phyloP scores from a whole-genome alignment of 306 rosid species.

The Notholithocarpus densiflorus region DNA sequence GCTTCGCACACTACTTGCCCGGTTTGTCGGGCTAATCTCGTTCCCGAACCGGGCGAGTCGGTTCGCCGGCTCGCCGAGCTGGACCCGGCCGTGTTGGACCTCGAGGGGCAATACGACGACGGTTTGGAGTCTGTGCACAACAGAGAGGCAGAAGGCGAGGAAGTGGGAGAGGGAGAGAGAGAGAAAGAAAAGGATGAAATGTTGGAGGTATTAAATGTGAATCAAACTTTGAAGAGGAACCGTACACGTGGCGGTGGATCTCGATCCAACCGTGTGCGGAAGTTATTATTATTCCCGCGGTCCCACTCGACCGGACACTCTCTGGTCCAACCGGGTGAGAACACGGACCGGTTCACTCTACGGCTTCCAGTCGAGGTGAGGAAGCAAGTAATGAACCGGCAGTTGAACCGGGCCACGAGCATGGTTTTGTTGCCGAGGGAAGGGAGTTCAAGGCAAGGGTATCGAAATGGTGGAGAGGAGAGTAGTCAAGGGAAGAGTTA shows the following conservation, averaged over 20 bases:
- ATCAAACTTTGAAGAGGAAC: conserved; percentile 50
- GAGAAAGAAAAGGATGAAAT: neutral
- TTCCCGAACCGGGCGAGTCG: conserved; percentile 44
- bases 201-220: neutral
- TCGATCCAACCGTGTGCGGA: neutral
- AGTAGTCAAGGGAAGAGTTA: conserved; percentile 46
- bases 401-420: conserved; percentile 61
- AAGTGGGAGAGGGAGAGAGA: neutral
- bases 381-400: conserved; percentile 52
- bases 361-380: conserved; percentile 67
- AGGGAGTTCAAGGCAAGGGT: conserved; percentile 57
- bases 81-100: conserved; percentile 1
- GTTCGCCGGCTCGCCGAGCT: neutral
- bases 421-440: conserved; percentile 51
- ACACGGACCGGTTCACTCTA: conserved; percentile 79
- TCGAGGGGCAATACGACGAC: conserved; percentile 48
- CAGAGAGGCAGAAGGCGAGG: neutral
- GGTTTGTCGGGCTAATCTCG: conserved; percentile 76
- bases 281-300: conserved; percentile 55
- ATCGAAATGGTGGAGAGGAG: conserved; percentile 50
- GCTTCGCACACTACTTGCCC: conserved; percentile 79
- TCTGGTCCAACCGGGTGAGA: conserved; percentile 60
- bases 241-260: conserved; percentile 22
- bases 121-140: neutral
- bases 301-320: conserved; percentile 97